Conservation (phyloP, 139 green algal species). For the Ettlia oleoabundans region DNA sequence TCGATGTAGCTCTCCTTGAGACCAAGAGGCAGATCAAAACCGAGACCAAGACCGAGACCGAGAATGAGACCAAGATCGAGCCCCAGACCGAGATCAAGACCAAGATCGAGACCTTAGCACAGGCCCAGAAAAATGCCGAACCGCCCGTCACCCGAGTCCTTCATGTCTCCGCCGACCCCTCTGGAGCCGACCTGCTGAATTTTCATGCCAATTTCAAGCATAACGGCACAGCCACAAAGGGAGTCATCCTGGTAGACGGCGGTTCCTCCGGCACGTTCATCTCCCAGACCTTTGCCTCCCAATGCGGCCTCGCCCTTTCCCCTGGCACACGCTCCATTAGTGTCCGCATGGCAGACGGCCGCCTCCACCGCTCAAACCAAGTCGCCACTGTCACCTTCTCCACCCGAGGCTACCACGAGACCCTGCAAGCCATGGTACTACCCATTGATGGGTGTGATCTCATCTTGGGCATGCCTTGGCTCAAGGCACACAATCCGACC, state of each 20-base stretch:
- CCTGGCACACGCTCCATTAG: background rate
- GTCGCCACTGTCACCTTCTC: background rate
- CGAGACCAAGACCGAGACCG: background rate
- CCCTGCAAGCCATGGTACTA: background rate
- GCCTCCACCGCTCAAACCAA: background rate
- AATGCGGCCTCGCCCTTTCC: background rate
- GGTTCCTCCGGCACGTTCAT: background rate
- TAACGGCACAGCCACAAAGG: background rate
- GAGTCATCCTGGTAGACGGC: background rate
- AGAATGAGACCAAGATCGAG: too few relatives aligned
- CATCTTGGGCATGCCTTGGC: background rate
- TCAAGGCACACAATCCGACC: background rate
- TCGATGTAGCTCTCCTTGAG: too few relatives aligned
- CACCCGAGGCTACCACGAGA: background rate
- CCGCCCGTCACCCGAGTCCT: background rate
- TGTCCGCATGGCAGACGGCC: background rate
- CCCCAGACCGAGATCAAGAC: background rate
- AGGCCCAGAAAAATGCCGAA: background rate
- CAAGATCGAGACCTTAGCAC: background rate
- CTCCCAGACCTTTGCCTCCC: background rate
- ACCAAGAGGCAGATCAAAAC: background rate
- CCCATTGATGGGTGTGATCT: background rate
- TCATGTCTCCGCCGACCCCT: background rate
- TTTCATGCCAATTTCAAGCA: background rate
- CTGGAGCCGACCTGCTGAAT: background rate